Evolutionary conservation across 164 flowering plant genomes (phyloP).

Genomic region (Magnolia changhungtana): DNA sequence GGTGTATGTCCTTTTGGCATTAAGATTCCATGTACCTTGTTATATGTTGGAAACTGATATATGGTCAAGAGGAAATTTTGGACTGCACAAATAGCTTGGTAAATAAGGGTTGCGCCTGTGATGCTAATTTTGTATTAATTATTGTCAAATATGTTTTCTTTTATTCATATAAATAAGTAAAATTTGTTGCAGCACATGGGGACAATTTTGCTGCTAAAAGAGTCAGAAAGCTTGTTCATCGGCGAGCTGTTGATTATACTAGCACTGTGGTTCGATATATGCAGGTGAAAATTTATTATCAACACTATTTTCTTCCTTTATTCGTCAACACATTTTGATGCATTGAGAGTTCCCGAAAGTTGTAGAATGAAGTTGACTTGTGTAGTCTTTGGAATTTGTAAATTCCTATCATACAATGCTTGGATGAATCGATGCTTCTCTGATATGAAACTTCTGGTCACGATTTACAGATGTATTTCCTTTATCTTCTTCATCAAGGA

Average conservation of each 20-base stretch:
- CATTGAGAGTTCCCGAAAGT: neutral
- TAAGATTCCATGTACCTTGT: too few relatives aligned
- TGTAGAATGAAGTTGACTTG: neutral
- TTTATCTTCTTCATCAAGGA: neutral
- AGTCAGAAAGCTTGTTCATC: slow-evolving; percentile 86
- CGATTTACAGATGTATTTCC: neutral
- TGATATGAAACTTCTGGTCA: neutral
- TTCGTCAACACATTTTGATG: neutral
- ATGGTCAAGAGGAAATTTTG: too few relatives aligned
- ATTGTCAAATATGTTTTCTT: too few relatives aligned
- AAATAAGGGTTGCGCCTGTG: too few relatives aligned
- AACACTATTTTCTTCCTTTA: neutral
- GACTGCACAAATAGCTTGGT: too few relatives aligned
- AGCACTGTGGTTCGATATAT: slow-evolving; percentile 89
- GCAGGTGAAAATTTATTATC: slow-evolving; percentile 48
- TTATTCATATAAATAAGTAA: too few relatives aligned
- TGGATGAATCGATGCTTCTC: neutral
- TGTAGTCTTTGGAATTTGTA: neutral
- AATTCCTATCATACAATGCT: neutral
- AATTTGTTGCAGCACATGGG: slow-evolving; percentile 56
- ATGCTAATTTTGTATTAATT: too few relatives aligned
- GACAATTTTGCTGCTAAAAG: slow-evolving; percentile 87
- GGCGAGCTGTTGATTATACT: slow-evolving; percentile 96
- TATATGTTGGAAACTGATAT: too few relatives aligned
- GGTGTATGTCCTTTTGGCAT: too few relatives aligned